Conservation (phyloP, 306 rosid species). For the Inga laurina region DNA sequence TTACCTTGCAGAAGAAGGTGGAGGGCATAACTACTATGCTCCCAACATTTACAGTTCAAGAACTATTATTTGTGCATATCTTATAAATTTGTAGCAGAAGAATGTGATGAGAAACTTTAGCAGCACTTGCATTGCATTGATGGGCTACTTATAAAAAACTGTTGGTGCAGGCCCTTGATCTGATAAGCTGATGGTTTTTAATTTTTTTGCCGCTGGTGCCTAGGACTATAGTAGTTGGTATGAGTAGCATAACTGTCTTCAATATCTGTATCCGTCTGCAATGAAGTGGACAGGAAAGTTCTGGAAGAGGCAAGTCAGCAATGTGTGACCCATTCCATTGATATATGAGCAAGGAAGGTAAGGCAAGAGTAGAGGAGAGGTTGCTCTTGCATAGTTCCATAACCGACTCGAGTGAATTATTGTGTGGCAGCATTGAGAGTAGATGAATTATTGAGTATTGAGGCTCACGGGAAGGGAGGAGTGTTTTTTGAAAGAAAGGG, state of each 20-base stretch:
- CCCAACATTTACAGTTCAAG: background rate
- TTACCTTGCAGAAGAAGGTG: conserved; percentile 2
- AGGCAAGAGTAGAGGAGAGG: background rate
- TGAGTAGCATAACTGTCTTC: background rate
- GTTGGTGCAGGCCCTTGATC: background rate
- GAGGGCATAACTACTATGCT: background rate
- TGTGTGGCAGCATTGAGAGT: background rate
- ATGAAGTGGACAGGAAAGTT: background rate
- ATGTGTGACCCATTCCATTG: background rate
- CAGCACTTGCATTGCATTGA: background rate
- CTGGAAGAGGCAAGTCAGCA: conserved; percentile 11
- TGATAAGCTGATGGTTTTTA: background rate
- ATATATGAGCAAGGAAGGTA: background rate
- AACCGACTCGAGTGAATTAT: background rate
- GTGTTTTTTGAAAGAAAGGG: background rate
- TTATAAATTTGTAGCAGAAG: background rate
- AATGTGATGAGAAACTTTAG: conserved; percentile 7
- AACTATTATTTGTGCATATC: background rate
- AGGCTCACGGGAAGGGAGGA: conserved; percentile 25
- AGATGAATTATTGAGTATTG: conserved; percentile 23
- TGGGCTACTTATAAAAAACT: background rate
- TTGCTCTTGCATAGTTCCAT: background rate
- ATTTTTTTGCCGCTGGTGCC: background rate
- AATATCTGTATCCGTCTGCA: background rate
- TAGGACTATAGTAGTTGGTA: background rate